Conservation (phyloP, 768 basidiomycete genomes). For the Xerocomus brunneocitrinus region DNA sequence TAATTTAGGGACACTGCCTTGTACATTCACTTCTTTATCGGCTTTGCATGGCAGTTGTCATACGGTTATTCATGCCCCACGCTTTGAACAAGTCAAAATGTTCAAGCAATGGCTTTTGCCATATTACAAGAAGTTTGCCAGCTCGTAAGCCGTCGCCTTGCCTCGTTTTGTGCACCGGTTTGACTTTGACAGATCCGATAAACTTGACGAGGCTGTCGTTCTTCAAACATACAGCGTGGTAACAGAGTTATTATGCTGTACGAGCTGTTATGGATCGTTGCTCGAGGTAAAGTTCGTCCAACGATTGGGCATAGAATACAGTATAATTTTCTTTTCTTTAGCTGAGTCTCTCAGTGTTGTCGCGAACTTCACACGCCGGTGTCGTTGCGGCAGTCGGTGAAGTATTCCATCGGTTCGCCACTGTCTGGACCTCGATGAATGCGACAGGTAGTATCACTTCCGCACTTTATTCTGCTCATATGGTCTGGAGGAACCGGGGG, state of each 20-base stretch:
- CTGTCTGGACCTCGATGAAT: conserved; percentile 79
- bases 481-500: conserved; percentile 59
- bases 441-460: conserved; percentile 49
- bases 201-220: conserved; percentile 33
- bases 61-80: conserved; percentile 49
- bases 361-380: conserved; percentile 47
- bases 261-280: conserved; percentile 62
- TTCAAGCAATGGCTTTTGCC: conserved; percentile 76
- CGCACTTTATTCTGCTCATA: conserved; percentile 59
- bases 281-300: conserved; percentile 50
- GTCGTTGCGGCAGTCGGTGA: conserved; percentile 62
- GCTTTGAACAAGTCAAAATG: conserved; percentile 71
- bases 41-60: conserved; percentile 42
- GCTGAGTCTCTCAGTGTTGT: conserved; percentile 53
- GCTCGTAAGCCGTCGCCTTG: conserved; percentile 36
- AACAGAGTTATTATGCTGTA: conserved; percentile 54
- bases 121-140: conserved; percentile 50
- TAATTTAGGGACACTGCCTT: conserved; percentile 30
- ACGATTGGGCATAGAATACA: background rate
- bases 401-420: conserved; percentile 63
- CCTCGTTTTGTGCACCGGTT: background rate
- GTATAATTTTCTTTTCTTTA: conserved; percentile 22
- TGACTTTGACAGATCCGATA: conserved; percentile 23
- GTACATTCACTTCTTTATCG: conserved; percentile 33
- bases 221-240: conserved; percentile 53